A percentile compares a stretch with the other conserved stretches of the same genome.
Conservation (phyloP, 2,329 filamentous ascomycete genomes). For the Orbilia blumenaviensis region DNA sequence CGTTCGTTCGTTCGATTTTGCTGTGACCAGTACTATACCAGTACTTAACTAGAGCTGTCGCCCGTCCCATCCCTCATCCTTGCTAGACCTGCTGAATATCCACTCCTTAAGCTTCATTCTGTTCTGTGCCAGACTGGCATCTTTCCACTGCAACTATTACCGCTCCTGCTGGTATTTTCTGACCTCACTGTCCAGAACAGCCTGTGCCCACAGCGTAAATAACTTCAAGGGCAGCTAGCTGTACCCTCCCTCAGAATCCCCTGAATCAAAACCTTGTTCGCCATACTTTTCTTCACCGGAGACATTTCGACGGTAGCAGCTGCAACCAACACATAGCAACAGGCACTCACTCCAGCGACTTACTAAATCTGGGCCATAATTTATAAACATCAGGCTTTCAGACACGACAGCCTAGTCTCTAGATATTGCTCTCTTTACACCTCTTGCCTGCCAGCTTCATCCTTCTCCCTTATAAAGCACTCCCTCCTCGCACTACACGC, state of each 20-base stretch:
- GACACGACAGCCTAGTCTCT: background rate
- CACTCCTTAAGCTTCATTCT: constrained; percentile 17
- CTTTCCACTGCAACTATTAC: background rate
- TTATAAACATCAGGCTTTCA: constrained; percentile 9
- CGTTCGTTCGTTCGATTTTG: background rate
- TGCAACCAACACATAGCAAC: constrained; percentile 21
- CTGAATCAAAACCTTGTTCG: background rate
- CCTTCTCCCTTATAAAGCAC: background rate
- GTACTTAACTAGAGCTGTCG: constrained; percentile 6
- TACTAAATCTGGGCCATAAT: background rate
- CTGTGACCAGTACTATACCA: background rate
- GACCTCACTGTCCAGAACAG: background rate
- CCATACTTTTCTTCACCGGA: constrained; percentile 5
- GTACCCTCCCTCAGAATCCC: background rate
- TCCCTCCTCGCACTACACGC: background rate
- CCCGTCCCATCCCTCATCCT: constrained; percentile 7
- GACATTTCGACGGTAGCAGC: constrained; percentile 9
- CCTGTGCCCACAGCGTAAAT: background rate
- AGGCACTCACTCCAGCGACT: background rate
- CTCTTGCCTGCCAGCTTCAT: background rate
- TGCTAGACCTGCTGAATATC: background rate
- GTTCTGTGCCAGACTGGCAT: constrained; percentile 36
- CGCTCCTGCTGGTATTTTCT: background rate
- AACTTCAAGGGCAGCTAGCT: background rate
- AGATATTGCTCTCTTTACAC: background rate